phyloP scores from a whole-genome alignment of 371 early-diverging fungal species.

The Gilbertella persicaria region DNA sequence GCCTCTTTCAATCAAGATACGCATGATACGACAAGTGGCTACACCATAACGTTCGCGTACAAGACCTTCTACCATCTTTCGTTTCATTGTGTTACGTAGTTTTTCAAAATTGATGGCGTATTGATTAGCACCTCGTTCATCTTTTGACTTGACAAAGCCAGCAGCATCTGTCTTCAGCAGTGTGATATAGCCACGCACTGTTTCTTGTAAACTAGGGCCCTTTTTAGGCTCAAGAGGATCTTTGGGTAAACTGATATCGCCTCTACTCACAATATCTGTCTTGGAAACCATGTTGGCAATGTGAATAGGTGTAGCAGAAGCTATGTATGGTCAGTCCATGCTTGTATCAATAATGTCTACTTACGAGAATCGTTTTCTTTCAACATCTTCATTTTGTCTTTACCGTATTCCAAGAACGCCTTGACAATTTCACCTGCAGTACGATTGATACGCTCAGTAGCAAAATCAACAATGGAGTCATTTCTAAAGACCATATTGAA shows the following conservation, averaged over 20 bases:
- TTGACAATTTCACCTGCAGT: conserved; percentile 68
- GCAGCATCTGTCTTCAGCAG: conserved; percentile 65
- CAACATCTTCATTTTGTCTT: conserved; percentile 53
- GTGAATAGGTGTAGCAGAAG: conserved; percentile 57
- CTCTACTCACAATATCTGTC: conserved; percentile 44
- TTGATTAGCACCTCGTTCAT: conserved; percentile 76
- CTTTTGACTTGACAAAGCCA: conserved; percentile 67
- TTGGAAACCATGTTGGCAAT: conserved; percentile 56
- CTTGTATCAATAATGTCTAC: not conserved
- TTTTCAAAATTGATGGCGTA: conserved; percentile 68
- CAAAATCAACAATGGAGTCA: conserved; percentile 66
- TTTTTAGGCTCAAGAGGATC: conserved; percentile 49
- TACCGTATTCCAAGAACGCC: conserved; percentile 55
- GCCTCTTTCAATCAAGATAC: conserved; percentile 75
- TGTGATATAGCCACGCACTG: conserved; percentile 66
- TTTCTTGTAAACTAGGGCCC: conserved; percentile 46
- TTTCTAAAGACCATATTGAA: conserved; percentile 81
- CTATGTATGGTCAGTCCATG: conserved; percentile 17
- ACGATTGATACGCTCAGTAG: conserved; percentile 64
- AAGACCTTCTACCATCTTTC: conserved; percentile 65
- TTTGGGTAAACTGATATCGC: conserved; percentile 57
- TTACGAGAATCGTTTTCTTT: conserved; percentile 57
- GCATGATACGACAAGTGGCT: conserved; percentile 72
- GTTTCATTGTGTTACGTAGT: conserved; percentile 61
- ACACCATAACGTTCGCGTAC: conserved; percentile 76